Evolutionary conservation across 139 green algal species (phyloP).

Genomic region (Nannochloris sp.): DNA sequence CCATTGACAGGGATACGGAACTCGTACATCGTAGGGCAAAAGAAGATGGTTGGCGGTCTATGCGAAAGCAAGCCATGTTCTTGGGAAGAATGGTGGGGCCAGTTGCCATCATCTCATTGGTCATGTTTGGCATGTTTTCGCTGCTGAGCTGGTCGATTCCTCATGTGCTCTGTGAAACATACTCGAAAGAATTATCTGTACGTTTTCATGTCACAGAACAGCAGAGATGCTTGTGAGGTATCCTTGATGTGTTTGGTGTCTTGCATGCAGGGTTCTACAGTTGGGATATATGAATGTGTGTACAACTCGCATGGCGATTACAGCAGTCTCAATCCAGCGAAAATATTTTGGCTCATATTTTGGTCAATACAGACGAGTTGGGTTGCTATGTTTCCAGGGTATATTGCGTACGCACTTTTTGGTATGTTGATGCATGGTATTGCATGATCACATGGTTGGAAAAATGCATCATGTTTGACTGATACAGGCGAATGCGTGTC

Average conservation of each 20-base stretch:
- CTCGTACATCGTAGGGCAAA: neutral
- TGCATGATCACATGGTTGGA: neutral
- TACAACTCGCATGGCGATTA: conserved; percentile 8
- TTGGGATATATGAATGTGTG: conserved; percentile 7
- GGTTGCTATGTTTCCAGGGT: conserved; percentile 2
- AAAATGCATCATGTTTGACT: neutral
- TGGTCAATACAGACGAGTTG: conserved; percentile 11
- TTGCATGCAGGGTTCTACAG: conserved; percentile 3
- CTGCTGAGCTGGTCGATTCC: conserved; percentile 4
- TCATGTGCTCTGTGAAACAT: neutral
- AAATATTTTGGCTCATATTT: conserved; percentile 21
- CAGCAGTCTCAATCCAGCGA: neutral
- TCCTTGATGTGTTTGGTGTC: too few species aligned
- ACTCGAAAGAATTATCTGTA: conserved; percentile 5
- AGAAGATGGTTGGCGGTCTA: neutral
- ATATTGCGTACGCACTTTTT: conserved; percentile 8
- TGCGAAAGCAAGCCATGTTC: neutral
- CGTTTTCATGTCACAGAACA: neutral
- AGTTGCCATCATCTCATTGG: neutral
- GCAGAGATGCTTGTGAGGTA: too few species aligned
- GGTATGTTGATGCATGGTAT: conserved; percentile 4
- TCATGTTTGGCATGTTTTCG: conserved; percentile 5
- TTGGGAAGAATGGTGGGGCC: neutral
- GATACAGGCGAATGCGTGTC: neutral
- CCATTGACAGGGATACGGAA: neutral